Base-by-base conservation (phyloP, 2,329 filamentous ascomycete species). In the Exophiala dermatitidis region DNA sequence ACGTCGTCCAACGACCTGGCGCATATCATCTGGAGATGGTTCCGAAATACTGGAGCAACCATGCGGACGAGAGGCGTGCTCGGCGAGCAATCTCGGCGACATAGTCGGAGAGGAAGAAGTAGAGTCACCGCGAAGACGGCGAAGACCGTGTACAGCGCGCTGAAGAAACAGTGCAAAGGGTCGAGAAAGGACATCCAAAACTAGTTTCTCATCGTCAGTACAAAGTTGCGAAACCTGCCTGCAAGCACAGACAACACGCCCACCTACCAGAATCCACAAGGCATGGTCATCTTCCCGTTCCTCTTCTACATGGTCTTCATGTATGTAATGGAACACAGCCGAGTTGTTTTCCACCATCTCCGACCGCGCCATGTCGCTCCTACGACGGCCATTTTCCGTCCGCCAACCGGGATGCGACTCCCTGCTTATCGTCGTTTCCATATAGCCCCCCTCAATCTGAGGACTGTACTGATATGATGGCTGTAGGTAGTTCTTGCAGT, bases 51-150 rank as follows among this genome's bases (percentile, higher is more conserved):
- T 12, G 63, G 52, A 8, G 56, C 55, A 46, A 64, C 41, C 37
- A 61, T 56, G 6, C 60, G 59, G 12, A 63, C 58, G 12, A 57
- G 50, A 3, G 55, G 54, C 31, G 50, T 60, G 45, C 68, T 68
- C 46, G 72, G 66, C 56, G 71, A 73, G 46, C 67, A 62, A 12
- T 69, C 64, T 40, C 67, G 64, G 33, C 74, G 72, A 68, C 76
- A 81, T 55, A 82, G 65, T 41, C 77, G 76, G 43, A 83, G 66
- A 3, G 80, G 80, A 37, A 75, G 73, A 40, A 77, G 69, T 44
- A 80, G 56, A 50, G 77, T 57, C 51, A 79, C 73, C 57, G 77
- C 69, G 59, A 81, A 46, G 42, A 81, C 61, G 9, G 76, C 72
- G 57, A 77, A 67, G 52, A 78, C 59, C 12, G 80, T 77, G 71